A percentile compares a stretch with the other conserved stretches of the same genome.
phyloP scores from a whole-genome alignment of 768 basidiomycete genomes.

The Hemileccinum rubropunctum region DNA sequence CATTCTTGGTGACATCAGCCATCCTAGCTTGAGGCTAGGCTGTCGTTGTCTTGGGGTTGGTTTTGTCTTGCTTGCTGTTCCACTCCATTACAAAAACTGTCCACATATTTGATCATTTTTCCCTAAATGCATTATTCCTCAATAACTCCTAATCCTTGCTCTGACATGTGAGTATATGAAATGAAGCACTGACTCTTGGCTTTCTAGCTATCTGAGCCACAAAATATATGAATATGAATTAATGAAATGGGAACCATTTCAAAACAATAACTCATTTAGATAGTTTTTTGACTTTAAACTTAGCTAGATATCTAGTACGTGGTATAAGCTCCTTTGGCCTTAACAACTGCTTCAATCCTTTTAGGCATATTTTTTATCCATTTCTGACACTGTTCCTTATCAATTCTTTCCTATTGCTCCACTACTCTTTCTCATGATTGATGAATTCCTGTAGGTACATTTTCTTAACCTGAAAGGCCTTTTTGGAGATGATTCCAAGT shows the following conservation, averaged over 20 bases:
- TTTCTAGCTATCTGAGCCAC: background rate
- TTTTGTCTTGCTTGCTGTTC: no score
- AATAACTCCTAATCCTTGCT: no score
- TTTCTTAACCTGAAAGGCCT: background rate
- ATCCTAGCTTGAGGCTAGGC: no score
- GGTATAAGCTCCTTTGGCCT: background rate
- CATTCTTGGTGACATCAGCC: no score
- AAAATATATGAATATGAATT: background rate
- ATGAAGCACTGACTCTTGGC: background rate
- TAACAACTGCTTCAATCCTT: background rate
- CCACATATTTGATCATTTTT: no score
- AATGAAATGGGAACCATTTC: background rate
- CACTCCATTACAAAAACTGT: no score
- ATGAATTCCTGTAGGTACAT: background rate
- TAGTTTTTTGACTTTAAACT: background rate
- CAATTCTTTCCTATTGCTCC: background rate
- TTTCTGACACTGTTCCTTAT: background rate
- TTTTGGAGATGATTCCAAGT: background rate
- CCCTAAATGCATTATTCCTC: no score
- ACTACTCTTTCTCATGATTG: background rate
- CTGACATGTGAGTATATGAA: no score
- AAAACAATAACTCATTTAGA: background rate
- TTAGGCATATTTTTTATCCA: constrained; percentile 2
- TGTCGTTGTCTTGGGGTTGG: no score
- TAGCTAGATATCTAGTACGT: background rate